Percentiles rank a stretch among this genome's conserved stretches.
Conservation (phyloP, 2,329 filamentous ascomycete species). For the Orbilia oligospora region DNA sequence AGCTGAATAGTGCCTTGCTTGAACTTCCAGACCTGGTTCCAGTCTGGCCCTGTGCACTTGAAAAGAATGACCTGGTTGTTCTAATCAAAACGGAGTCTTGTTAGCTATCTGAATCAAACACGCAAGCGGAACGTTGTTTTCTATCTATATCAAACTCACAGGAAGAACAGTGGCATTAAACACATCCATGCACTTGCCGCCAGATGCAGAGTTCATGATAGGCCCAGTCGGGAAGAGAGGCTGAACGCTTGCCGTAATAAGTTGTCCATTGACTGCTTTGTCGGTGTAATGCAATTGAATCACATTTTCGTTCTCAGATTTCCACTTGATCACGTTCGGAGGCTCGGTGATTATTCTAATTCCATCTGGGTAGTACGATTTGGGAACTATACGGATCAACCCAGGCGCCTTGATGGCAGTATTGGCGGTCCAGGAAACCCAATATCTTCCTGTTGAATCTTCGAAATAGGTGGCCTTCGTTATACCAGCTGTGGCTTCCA, state of each 20-base stretch:
- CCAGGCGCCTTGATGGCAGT: conserved; percentile 45
- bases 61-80: conserved; percentile 52
- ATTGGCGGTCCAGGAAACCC: conserved; percentile 56
- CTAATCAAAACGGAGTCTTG: not conserved
- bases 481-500: conserved; percentile 50
- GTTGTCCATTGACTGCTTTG: conserved; percentile 38
- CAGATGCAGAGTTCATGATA: conserved; percentile 46
- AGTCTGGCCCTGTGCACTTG: conserved; percentile 45
- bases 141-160: conserved; percentile 38
- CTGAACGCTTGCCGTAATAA: conserved; percentile 37
- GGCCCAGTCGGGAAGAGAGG: conserved; percentile 49
- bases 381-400: conserved; percentile 52
- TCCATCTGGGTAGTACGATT: conserved; percentile 55
- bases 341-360: conserved; percentile 54
- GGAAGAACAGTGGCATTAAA: conserved; percentile 46
- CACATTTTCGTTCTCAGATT: conserved; percentile 52
- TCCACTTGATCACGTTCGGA: conserved; percentile 44
- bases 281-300: conserved; percentile 53
- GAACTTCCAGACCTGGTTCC: conserved; percentile 61
- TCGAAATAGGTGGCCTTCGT: conserved; percentile 55
- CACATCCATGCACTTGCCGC: conserved; percentile 53
- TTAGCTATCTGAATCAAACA: not conserved
- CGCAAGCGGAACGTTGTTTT: not conserved
- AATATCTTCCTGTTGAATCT: conserved; percentile 57
- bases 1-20: conserved; percentile 54